These are phyloP conservation scores for Coemansia sp. DNA, from an alignment of 192 early-diverging fungal genomes.

Conservation along the genomic window DNA sequence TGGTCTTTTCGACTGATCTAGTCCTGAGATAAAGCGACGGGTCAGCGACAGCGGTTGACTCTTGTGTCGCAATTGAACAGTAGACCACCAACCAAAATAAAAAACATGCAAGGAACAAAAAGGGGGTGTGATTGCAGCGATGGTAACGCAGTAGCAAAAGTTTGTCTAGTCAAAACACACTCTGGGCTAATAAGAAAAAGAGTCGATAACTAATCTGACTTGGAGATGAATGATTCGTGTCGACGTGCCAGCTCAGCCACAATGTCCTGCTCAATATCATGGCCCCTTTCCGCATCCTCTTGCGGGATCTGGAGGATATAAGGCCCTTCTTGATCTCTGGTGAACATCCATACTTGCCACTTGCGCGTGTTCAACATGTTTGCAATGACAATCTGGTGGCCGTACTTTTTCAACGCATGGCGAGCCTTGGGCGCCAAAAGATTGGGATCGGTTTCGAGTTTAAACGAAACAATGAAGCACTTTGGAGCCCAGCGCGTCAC, in stretches of 20 bases:
- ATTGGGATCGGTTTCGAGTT: conserved; percentile 87
- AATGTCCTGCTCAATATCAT: conserved; percentile 49
- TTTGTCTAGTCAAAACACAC: neutral
- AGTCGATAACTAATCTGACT: neutral
- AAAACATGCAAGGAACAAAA: no score
- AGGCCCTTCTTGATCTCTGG: conserved; percentile 28
- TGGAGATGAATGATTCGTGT: conserved; percentile 22
- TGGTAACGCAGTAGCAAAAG: neutral
- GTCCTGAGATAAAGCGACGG: no score
- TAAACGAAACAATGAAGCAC: conserved; percentile 97
- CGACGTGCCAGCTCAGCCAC: conserved; percentile 39
- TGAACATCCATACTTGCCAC: conserved; percentile 69
- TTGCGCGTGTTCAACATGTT: conserved; percentile 93
- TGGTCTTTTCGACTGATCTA: no score
- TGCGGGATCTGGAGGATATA: conserved; percentile 34
- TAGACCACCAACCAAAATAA: no score
- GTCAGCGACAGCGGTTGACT: neutral
- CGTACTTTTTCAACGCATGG: conserved; percentile 79
- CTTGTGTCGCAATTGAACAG: neutral
- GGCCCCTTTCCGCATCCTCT: conserved; percentile 17
- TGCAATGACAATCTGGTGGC: conserved; percentile 97
- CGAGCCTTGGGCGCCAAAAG: conserved; percentile 82
- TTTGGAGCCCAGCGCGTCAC: conserved; percentile 90
- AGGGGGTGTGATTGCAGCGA: neutral
- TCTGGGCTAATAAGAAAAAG: neutral